Percentiles rank a stretch among this genome's conserved stretches.
phyloP scores from a whole-genome alignment of 306 rosid genomes.

The Dryas octopetala region DNA sequence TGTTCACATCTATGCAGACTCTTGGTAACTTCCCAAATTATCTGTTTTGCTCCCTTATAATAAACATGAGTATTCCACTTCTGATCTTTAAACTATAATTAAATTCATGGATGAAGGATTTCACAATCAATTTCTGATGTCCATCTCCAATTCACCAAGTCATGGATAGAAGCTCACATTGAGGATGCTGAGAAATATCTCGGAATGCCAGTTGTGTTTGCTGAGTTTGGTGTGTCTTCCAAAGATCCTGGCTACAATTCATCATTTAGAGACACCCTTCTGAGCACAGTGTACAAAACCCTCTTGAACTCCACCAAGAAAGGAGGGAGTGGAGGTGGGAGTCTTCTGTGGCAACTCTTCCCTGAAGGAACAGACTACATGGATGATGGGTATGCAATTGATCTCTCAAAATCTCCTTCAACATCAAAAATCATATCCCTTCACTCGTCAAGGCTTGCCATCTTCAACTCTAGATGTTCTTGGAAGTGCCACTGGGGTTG shows the following conservation, averaged over 20 bases:
- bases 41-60: neutral
- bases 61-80: neutral
- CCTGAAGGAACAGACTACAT: conserved; percentile 85
- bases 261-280: conserved; percentile 53
- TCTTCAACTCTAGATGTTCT: conserved; percentile 64
- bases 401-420: conserved; percentile 63
- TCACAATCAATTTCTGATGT: conserved; percentile 61
- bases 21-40: conserved; percentile 49
- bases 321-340: conserved; percentile 88
- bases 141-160: conserved; percentile 72
- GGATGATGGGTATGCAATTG: conserved; percentile 89
- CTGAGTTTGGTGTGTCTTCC: conserved; percentile 85
- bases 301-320: conserved; percentile 64
- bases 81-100: neutral
- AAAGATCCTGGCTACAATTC: conserved; percentile 79
- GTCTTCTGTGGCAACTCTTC: conserved; percentile 83
- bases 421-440: conserved; percentile 54
- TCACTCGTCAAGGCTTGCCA: conserved; percentile 59
- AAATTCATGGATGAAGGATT: conserved; percentile 40
- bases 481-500: conserved; percentile 81
- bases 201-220: conserved; percentile 78
- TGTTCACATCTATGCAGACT: conserved; percentile 87
- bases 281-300: conserved; percentile 53
- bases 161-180: conserved; percentile 95
- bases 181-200: conserved; percentile 86